Evolutionary conservation across 495 filamentous ascomycete species (phyloP), one percentile per base, ranked within the genome.

Genomic region (Trichoderma virens): DNA sequence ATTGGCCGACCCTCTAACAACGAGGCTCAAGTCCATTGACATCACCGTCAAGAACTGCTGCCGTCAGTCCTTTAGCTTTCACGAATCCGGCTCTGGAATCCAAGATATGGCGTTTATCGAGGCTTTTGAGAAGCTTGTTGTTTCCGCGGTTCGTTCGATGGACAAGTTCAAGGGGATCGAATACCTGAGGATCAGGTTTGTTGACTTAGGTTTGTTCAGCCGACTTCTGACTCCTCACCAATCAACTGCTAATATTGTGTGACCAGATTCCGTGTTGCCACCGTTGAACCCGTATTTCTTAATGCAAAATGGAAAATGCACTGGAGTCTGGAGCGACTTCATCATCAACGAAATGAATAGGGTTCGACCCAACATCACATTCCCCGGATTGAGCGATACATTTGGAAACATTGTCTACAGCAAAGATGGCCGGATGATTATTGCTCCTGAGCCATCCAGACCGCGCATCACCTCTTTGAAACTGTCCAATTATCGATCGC

Each of bases 31-130:
- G 69, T 85, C 85, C 23, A 77, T 91, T 4, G 88, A 91, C 67
- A 69, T 91, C 13, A 82, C 83, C 0, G 85, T 91, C 65, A 88
- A 88, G 75, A 88, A 87, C 61, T 85, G 84, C 73, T 91, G 88
- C 67, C 80, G 84, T 23, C 77, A 82, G 47, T 76, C 78, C 39
- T 41, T 61, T 1, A 71, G 79, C 47, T 82, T 76, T 74, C 80
- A 81, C 67, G 85, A 89, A 67, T 76, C 78, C 5, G 83, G 83
- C 4, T 85, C 85, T 1, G 85, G 87, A 2, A 86, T 89, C 66
- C 86, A 83, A 8, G 85, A 88, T 67, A 81, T 85, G 75, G 75
- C 79, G 56, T 91, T 91, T 68, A 88, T 90, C 67, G 67, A 76
- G 8, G 81, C 83, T 0, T 91, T 91, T 66, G 86, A 90, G 70